Percentiles rank a stretch among this genome's conserved stretches.
phyloP scores from a whole-genome alignment of 1,284 basidiomycete genomes.

The Austroboletus niveus region DNA sequence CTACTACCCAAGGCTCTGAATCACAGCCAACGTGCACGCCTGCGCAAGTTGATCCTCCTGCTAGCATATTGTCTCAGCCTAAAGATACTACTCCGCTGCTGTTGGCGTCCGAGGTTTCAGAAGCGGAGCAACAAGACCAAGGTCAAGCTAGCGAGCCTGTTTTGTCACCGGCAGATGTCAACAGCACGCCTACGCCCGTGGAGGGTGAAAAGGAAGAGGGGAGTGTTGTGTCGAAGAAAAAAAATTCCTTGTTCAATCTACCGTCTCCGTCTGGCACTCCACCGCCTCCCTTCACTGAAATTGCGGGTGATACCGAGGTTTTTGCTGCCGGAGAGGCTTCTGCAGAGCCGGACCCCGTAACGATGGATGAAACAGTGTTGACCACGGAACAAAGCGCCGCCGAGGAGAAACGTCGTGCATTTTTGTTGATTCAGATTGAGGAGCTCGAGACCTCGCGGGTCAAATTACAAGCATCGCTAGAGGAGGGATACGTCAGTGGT shows the following conservation, averaged over 20 bases:
- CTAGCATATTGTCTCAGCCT: slow-evolving; percentile 16
- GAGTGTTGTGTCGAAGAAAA: neutral
- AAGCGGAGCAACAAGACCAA: slow-evolving; percentile 3
- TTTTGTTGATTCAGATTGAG: slow-evolving; percentile 17
- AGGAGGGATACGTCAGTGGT: too few relatives aligned
- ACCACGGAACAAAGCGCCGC: slow-evolving; percentile 22
- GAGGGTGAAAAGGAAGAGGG: neutral
- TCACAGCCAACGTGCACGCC: slow-evolving; percentile 13
- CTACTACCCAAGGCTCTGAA: slow-evolving; percentile 7
- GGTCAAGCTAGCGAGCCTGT: slow-evolving; percentile 1
- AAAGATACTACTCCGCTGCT: slow-evolving; percentile 7
- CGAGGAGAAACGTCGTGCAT: slow-evolving; percentile 26
- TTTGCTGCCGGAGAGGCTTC: slow-evolving; percentile 7
- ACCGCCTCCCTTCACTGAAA: slow-evolving; percentile 29
- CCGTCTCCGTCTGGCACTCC: slow-evolving; percentile 15
- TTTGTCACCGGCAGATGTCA: slow-evolving; percentile 4
- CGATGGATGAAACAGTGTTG: slow-evolving; percentile 27
- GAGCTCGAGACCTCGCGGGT: slow-evolving; percentile 12
- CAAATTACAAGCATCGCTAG: slow-evolving; percentile 5
- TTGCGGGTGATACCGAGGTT: slow-evolving; percentile 9
- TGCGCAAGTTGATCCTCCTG: slow-evolving; percentile 25
- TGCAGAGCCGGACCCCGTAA: slow-evolving; percentile 9
- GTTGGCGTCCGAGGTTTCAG: neutral
- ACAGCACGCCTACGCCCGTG: slow-evolving; percentile 4
- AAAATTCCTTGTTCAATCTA: slow-evolving; percentile 8